These are phyloP conservation scores for Bertia moriformis DNA, from an alignment of 2,329 filamentous ascomycete genomes.

Conservation along the genomic window DNA sequence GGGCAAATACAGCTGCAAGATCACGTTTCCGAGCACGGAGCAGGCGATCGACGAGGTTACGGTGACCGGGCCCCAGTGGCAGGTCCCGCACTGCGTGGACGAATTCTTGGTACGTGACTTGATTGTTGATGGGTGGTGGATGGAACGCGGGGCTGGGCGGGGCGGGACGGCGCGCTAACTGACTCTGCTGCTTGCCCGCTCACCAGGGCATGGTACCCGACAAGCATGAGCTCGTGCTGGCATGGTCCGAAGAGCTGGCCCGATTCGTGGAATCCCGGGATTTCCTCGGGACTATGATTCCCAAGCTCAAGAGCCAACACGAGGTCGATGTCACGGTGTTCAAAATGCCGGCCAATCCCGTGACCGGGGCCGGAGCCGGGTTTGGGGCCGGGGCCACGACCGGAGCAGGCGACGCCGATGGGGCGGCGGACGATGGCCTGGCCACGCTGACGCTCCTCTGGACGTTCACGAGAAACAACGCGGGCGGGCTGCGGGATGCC, in stretches of 20 bases:
- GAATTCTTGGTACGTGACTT: too few species aligned
- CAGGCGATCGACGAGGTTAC: conserved; percentile 92
- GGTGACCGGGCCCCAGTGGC: conserved; percentile 92
- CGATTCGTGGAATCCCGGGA: conserved; percentile 70
- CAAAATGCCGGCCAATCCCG: conserved; percentile 39
- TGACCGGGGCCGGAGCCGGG: conserved; percentile 40
- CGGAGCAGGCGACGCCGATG: too few species aligned
- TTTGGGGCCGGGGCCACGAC: too few species aligned
- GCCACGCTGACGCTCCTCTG: conserved; percentile 24
- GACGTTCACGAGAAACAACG: conserved; percentile 73
- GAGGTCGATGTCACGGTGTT: conserved; percentile 75
- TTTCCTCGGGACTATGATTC: conserved; percentile 65
- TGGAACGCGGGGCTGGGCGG: too few species aligned
- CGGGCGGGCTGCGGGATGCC: conserved; percentile 83
- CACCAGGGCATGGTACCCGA: conserved; percentile 97
- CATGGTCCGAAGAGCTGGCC: conserved; percentile 59
- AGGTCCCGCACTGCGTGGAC: conserved; percentile 94
- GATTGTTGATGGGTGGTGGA: too few species aligned
- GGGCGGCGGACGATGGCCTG: too few species aligned
- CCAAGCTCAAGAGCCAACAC: conserved; percentile 79
- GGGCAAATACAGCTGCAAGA: conserved; percentile 99
- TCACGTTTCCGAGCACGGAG: conserved; percentile 93
- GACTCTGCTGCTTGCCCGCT: too few species aligned
- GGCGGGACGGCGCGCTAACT: too few species aligned
- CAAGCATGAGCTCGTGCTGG: conserved; percentile 78